phyloP scores from a whole-genome alignment of 2,329 filamentous ascomycete species.

The Coniella vitis region DNA sequence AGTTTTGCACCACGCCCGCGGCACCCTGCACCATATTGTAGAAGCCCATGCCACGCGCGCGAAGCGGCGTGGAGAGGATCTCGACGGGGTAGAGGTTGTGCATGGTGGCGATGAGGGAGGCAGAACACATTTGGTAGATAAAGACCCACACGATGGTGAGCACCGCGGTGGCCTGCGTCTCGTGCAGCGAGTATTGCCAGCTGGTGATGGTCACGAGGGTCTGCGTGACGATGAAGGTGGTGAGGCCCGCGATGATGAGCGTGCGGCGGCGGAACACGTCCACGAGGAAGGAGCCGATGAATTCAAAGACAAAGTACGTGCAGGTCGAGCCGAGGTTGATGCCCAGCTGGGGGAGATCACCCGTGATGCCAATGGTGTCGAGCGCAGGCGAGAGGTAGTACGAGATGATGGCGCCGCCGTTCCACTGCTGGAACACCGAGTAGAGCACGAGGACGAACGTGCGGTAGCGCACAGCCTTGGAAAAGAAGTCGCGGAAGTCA shows the following conservation, averaged over 20 bases:
- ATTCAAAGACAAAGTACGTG: constrained; percentile 39
- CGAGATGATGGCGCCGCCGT: constrained; percentile 38
- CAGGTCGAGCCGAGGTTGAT: constrained; percentile 36
- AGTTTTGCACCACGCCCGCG: constrained; percentile 35
- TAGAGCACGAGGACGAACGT: constrained; percentile 37
- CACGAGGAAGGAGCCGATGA: constrained; percentile 34
- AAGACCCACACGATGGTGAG: constrained; percentile 42
- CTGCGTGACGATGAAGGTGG: constrained; percentile 37
- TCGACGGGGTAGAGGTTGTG: constrained; percentile 41
- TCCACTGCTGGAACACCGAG: constrained; percentile 40
- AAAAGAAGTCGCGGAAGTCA: constrained; percentile 41
- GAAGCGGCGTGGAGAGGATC: constrained; percentile 34
- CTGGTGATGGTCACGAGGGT: constrained; percentile 39
- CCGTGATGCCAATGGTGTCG: constrained; percentile 34
- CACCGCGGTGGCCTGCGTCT: constrained; percentile 27
- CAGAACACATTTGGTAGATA: constrained; percentile 39
- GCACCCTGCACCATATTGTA: constrained; percentile 38
- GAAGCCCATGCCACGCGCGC: constrained; percentile 38
- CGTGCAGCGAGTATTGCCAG: constrained; percentile 33
- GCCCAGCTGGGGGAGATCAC: constrained; percentile 31
- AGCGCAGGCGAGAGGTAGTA: constrained; percentile 34
- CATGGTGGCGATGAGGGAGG: constrained; percentile 39
- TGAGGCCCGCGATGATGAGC: constrained; percentile 36
- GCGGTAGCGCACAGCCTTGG: constrained; percentile 34
- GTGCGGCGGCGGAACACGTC: constrained; percentile 36